Conservation (phyloP, 2,329 filamentous ascomycete species). For the Alternaria angustiovoidea region DNA sequence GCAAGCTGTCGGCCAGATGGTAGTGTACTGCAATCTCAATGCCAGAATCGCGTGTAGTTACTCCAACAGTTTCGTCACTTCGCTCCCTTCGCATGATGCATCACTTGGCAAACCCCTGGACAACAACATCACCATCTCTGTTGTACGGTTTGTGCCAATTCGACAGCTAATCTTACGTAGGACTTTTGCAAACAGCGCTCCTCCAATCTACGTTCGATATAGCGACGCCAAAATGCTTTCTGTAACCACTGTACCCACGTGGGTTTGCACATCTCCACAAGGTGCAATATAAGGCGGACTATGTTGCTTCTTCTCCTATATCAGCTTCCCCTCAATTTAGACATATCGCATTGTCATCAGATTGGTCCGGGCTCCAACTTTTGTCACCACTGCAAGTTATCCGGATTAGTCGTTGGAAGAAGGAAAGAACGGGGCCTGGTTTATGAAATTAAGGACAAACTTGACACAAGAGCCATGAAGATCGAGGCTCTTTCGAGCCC, state of each 20-base stretch:
- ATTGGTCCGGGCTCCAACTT: too few relatives aligned
- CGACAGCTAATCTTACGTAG: background rate
- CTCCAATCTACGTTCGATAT: background rate
- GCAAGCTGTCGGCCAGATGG: background rate
- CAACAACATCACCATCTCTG: background rate
- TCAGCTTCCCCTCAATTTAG: too few relatives aligned
- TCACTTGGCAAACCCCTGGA: background rate
- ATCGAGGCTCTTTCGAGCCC: background rate
- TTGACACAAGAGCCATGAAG: background rate
- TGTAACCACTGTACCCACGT: background rate
- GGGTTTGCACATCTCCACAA: too few relatives aligned
- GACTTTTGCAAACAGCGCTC: background rate
- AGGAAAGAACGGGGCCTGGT: too few relatives aligned
- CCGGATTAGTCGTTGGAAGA: too few relatives aligned
- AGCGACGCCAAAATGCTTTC: background rate
- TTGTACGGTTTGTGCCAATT: background rate
- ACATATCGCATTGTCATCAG: too few relatives aligned
- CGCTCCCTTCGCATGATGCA: background rate
- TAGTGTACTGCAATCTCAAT: background rate
- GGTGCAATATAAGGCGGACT: too few relatives aligned
- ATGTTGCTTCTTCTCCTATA: too few relatives aligned
- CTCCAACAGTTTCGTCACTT: background rate
- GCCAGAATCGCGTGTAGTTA: background rate
- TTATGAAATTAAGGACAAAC: background rate
- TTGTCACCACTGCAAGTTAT: background rate